These are phyloP conservation scores for Omphalea diandra DNA, from an alignment of 441 rosid genomes.

Conservation along the genomic window DNA sequence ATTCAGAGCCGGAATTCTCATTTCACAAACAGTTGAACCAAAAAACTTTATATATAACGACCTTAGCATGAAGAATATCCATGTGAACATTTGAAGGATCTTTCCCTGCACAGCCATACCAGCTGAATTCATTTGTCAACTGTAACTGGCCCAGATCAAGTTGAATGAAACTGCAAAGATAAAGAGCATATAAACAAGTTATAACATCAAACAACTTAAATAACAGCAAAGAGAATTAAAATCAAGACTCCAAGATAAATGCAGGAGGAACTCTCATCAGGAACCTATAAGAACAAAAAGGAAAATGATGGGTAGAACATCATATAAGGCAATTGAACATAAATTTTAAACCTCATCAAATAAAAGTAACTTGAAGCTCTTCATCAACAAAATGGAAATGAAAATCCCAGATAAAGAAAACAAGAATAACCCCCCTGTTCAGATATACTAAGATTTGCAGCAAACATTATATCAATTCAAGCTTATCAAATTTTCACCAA, in stretches of 20 bases:
- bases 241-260: neutral
- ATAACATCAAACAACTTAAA: neutral
- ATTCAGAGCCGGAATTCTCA: conserved; percentile 17
- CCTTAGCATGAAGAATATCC: conserved; percentile 97
- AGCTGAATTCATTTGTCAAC: conserved; percentile 85
- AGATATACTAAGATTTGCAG: neutral
- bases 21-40: conserved; percentile 19
- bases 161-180: conserved; percentile 77
- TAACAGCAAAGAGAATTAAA: neutral
- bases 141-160: conserved; percentile 91
- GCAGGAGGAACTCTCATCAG: neutral
- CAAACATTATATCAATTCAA: neutral
- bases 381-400: neutral
- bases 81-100: conserved; percentile 95
- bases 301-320: neutral
- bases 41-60: conserved; percentile 23
- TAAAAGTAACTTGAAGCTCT: neutral
- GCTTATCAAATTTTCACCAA: neutral
- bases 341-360: neutral
- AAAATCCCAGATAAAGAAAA: neutral
- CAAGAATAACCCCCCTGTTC: neutral
- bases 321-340: neutral
- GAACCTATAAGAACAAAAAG: neutral
- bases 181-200: conserved; percentile 21
- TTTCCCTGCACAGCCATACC: conserved; percentile 89